Evolutionary conservation across 2,329 filamentous ascomycete species (phyloP).

Genomic region (Colletotrichum limetticola): DNA sequence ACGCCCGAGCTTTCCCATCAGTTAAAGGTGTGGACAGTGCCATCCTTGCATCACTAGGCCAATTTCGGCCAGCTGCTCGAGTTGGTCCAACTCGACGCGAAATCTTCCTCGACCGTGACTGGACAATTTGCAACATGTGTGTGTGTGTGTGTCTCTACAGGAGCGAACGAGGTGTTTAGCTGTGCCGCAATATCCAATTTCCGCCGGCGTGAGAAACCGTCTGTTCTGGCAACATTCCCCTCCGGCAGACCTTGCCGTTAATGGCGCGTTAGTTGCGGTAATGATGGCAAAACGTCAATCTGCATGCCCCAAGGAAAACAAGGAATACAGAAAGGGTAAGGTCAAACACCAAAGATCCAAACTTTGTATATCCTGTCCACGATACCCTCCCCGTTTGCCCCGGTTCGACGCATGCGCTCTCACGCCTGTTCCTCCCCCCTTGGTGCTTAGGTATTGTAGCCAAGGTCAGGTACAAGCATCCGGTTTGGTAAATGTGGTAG

Average conservation of each 20-base stretch:
- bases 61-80: background rate
- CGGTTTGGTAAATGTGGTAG: background rate
- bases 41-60: background rate
- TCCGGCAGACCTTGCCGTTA: background rate
- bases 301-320: background rate
- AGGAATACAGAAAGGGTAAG: background rate
- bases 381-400: constrained; percentile 3
- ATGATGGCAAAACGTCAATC: constrained; percentile 1
- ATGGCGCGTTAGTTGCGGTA: constrained; percentile 1
- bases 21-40: background rate
- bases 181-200: constrained; percentile 27
- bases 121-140: background rate
- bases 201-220: background rate
- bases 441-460: too few relatives aligned
- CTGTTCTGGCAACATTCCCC: constrained; percentile 1
- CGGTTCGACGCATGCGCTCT: background rate
- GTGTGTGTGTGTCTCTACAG: background rate
- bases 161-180: constrained; percentile 8
- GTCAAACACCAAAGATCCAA: constrained; percentile 10
- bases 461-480: background rate
- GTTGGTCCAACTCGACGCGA: background rate
- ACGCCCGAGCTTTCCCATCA: constrained; percentile 3
- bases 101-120: constrained; percentile 4
- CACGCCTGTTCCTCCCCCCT: background rate
- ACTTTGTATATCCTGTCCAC: background rate